Base-by-base conservation (phyloP, 306 rosid species). In the Lathyrus oleraceus region DNA sequence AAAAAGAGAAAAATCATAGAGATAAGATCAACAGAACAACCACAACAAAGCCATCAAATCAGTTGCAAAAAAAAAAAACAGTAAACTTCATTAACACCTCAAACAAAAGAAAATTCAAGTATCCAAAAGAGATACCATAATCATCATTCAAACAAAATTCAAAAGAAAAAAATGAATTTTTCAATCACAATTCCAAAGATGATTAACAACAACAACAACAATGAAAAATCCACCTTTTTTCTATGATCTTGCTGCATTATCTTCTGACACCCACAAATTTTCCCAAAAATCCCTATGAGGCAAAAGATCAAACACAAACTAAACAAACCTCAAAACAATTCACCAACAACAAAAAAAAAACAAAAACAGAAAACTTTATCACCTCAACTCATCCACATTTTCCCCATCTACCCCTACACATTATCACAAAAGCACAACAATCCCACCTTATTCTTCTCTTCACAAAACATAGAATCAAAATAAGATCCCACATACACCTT, bases 371-470 rank as follows among this genome's bases (percentile, higher is more conserved):
- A 23, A 71, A 56, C 35, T 28, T 45, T 36, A 2, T 27, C 14
- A 51, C 75, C 35, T 64, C 3, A 53, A 47, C 43, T 90, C 76
- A 93, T 63, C 97, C 98, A 81, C 98, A 93, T 90, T 93, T 88
- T 36, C 91, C 96, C 94, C 96, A 90, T 78, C 94, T 87, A 76
- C 96, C 90, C 84, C 96, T 85, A 87, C 96, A 87, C 82, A 90
- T 87, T 70, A 93, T 93, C 77, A 93, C 88, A 84, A 85, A 82
- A 57, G 87, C 89, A 72, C 83, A 85, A 79, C 51, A 77, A 70
- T 90, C 85, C 94, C 91, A 78, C 66, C 78, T 69, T 74, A 81
- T 79, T 79, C 82, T 81, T 78, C 62, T 39, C 19, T 82, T 83
- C 75, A 77, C 81, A 75, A 76, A 86, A 82, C 96, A 88, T 79